A percentile compares a stretch with the other conserved stretches of the same genome.
Evolutionary conservation across 176 grass and related monocot species (phyloP).

Genomic region (Aegilops longissima): DNA sequence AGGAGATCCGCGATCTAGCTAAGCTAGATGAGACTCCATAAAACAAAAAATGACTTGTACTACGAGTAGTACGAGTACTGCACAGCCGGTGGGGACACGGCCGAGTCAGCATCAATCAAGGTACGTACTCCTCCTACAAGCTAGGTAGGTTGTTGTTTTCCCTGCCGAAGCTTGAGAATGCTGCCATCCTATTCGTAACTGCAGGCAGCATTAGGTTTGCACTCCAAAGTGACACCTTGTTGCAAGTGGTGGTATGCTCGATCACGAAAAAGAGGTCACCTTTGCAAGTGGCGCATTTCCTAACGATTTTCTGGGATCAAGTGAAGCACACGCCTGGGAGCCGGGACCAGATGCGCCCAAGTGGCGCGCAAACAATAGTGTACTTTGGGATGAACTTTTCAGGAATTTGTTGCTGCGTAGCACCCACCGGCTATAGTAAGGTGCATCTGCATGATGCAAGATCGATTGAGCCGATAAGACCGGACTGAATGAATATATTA

Average conservation of each 20-base stretch:
- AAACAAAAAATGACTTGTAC: not conserved
- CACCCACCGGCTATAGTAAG: too few species aligned
- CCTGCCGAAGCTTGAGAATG: constrained; percentile 8
- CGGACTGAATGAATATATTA: not conserved
- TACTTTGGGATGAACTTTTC: not conserved
- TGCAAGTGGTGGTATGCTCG: not conserved
- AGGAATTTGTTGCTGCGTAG: not conserved
- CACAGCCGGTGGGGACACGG: not conserved
- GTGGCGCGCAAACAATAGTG: not conserved
- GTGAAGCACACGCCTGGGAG: constrained; percentile 4
- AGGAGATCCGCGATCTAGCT: not conserved
- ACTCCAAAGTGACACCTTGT: constrained; percentile 11
- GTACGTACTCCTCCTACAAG: not conserved
- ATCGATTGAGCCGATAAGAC: not conserved
- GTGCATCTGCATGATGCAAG: not conserved
- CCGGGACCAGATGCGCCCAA: not conserved
- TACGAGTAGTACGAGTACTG: not conserved
- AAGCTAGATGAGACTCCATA: not conserved
- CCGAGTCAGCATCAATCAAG: constrained; percentile 45
- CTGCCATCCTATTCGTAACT: not conserved
- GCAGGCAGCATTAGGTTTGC: not conserved
- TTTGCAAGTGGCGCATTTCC: not conserved
- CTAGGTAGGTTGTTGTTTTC: constrained; percentile 28
- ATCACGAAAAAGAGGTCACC: not conserved
- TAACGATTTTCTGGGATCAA: constrained; percentile 11